Evolutionary conservation across 148 eudicot species (phyloP), one percentile per base, ranked within the genome.

Genomic region (Camellia japonica): DNA sequence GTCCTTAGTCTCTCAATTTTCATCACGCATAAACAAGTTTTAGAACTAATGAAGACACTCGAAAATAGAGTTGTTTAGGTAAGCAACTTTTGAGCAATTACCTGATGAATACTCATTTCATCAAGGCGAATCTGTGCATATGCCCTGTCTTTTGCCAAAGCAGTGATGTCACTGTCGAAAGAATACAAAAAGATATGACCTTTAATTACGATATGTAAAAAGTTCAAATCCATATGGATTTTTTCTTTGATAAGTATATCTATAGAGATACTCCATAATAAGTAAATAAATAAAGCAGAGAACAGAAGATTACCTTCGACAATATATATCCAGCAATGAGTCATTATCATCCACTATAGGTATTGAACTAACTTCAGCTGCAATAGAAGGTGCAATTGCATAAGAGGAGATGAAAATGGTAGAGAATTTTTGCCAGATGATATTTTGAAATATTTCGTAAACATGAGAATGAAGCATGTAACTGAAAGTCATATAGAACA

Each of bases 341-440:
- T 95, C 93, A 86, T 90, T 93, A 47, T 90, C 95, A 83, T 95
- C 98, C 82, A 95, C 98, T 66, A 95, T 88, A 67, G 98, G 98
- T 15, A 95, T 89, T 30, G 97, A 88, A 85, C 98, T 95, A 54
- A 95, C 98, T 80, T 93, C 93, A 84, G 95, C 98, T 95, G 93
- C 84, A 85, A 81, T 55, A 75, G 13, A 20, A 60, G 65, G 30
- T 6, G 66, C 63, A 71, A 78, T 52, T 76, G 73, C 64, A 73
- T 63, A 61, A 77, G 80, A 86, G 64, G 44, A 61, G 42, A 63
- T 11, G 38, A 75, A 30, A 23, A 60, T 59, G 51, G 38, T 12
- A 18, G 59, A 52, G 58, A 58, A 19, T 13, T 58, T 23, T 43
- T 20, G 7, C 66, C 51, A 41, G 66, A 18, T 3, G 9, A 58